These are phyloP conservation scores for Spinacia oleracea DNA, from an alignment of 179 eudicot species.

Conservation along the genomic window DNA sequence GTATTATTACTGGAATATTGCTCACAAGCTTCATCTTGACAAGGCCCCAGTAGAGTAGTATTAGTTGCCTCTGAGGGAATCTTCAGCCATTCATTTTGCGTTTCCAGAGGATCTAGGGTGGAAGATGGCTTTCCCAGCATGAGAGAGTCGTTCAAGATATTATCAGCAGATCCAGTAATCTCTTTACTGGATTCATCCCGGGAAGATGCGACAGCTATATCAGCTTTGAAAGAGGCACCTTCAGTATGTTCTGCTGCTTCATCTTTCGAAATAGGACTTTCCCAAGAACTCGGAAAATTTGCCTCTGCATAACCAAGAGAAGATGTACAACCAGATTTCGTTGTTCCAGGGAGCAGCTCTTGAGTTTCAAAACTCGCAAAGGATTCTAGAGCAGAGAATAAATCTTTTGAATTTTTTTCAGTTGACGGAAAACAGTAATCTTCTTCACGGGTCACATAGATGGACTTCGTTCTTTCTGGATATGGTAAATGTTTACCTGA, in stretches of 20 bases:
- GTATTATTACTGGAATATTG: slow-evolving; percentile 18
- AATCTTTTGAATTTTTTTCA: slow-evolving; percentile 12
- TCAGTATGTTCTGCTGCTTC: slow-evolving; percentile 16
- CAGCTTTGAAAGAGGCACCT: slow-evolving; percentile 17
- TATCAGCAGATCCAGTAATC: slow-evolving; percentile 9
- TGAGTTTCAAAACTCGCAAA: slow-evolving; percentile 2
- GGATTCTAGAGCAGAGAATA: slow-evolving; percentile 1
- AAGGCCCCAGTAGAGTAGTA: background rate
- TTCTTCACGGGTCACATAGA: slow-evolving; percentile 12
- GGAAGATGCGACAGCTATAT: slow-evolving; percentile 16
- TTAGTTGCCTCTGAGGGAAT: slow-evolving; percentile 14
- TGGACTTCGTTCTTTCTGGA: slow-evolving; percentile 11
- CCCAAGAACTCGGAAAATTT: slow-evolving; percentile 15
- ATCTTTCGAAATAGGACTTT: slow-evolving; percentile 12
- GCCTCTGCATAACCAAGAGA: background rate
- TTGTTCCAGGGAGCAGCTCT: slow-evolving; percentile 22
- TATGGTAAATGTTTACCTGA: background rate
- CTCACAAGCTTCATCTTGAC: slow-evolving; percentile 5
- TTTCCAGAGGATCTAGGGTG: slow-evolving; percentile 10
- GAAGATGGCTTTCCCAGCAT: slow-evolving; percentile 8
- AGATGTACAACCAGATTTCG: slow-evolving; percentile 1
- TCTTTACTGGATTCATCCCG: background rate
- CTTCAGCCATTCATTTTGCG: slow-evolving; percentile 12
- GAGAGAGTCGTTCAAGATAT: background rate
- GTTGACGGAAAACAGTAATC: slow-evolving; percentile 9